These are phyloP conservation scores for Crithidia thermophila DNA, from an alignment of 208 protist species.

Conservation along the genomic window DNA sequence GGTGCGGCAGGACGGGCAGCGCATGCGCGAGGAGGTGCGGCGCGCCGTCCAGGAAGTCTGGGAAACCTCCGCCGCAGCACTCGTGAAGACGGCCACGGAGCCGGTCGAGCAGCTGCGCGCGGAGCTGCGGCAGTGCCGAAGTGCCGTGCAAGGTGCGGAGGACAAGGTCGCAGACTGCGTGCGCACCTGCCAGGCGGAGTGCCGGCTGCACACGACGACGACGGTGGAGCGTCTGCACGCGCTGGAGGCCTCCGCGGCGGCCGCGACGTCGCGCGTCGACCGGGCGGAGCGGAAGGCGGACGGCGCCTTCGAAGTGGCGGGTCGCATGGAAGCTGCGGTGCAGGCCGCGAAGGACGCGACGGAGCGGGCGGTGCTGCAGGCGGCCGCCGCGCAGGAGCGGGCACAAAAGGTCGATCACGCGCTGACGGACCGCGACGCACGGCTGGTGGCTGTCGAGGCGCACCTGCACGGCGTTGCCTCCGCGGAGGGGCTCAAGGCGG, in stretches of 20 bases:
- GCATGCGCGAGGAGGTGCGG: constrained; percentile 31
- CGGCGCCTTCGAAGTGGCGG: constrained; percentile 46
- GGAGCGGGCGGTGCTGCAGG: constrained; percentile 37
- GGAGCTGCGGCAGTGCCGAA: constrained; percentile 39
- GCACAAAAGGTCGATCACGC: constrained; percentile 60
- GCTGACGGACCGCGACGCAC: constrained; percentile 64
- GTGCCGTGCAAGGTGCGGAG: constrained; percentile 43
- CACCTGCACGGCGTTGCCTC: constrained; percentile 55
- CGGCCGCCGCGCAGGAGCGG: constrained; percentile 46
- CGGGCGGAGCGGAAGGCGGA: constrained; percentile 75
- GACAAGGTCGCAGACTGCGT: constrained; percentile 52
- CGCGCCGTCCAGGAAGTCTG: constrained; percentile 61
- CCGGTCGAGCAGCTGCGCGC: constrained; percentile 40
- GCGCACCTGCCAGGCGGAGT: constrained; percentile 55
- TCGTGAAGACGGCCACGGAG: constrained; percentile 49
- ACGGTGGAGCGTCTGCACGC: constrained; percentile 67
- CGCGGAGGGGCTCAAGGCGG: constrained; percentile 58
- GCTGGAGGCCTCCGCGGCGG: constrained; percentile 62
- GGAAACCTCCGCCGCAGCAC: constrained; percentile 40
- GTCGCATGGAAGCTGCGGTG: constrained; percentile 42
- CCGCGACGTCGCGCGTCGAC: constrained; percentile 56
- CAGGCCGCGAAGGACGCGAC: constrained; percentile 40
- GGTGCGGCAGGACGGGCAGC: constrained; percentile 37
- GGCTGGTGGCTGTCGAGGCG: constrained; percentile 57
- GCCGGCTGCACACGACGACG: constrained; percentile 42